Conservation (phyloP, 192 early-diverging fungal species). For the Funneliformis mosseae region DNA sequence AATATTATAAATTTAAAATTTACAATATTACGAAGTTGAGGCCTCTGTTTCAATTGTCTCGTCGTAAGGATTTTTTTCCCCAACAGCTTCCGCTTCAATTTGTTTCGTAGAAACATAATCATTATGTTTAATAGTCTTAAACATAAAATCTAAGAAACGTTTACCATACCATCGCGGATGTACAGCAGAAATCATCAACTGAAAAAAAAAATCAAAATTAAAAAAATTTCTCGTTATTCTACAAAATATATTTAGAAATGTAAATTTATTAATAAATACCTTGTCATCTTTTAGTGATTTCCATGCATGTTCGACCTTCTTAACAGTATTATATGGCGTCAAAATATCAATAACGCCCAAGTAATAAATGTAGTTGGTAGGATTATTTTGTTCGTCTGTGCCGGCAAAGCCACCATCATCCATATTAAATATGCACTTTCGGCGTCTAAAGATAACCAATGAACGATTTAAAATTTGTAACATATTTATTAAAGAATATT, state of each 20-base stretch:
- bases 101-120: background rate
- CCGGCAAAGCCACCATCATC: slow-evolving; percentile 89
- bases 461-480: background rate
- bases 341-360: slow-evolving; percentile 98
- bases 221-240: background rate
- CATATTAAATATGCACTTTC: slow-evolving; percentile 83
- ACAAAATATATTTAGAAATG: slow-evolving; percentile 23
- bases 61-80: too few species aligned
- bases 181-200: slow-evolving; percentile 80
- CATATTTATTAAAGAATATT: background rate
- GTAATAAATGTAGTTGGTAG: slow-evolving; percentile 81
- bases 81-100: background rate
- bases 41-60: background rate
- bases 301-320: slow-evolving; percentile 88
- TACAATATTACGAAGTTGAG: background rate
- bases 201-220: background rate
- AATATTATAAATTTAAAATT: background rate
- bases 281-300: slow-evolving; percentile 82
- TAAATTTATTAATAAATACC: slow-evolving; percentile 38
- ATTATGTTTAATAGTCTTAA: slow-evolving; percentile 28
- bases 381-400: slow-evolving; percentile 71
- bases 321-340: slow-evolving; percentile 88
- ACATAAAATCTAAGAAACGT: slow-evolving; percentile 89
- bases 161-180: slow-evolving; percentile 84
- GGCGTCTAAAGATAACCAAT: slow-evolving; percentile 49